Base-by-base conservation (phyloP, 202 grass and related monocot genomes). In the Dendrocalamus latiflorus region DNA sequence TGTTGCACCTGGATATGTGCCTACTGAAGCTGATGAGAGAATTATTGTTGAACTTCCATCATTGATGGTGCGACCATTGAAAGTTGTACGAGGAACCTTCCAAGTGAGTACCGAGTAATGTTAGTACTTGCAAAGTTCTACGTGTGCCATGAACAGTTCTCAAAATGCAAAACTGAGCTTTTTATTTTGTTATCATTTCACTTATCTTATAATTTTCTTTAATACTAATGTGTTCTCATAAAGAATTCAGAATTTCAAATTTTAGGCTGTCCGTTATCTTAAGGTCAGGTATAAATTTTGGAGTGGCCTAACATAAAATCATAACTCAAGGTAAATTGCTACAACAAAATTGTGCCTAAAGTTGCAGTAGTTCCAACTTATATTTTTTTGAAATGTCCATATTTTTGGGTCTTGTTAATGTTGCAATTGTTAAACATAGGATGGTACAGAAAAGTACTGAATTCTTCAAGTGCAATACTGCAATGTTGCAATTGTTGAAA, bases 11-110 rank as follows among this genome's bases (percentile, higher is more conserved):
- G 91, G 91, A 69, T 93, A 95, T 91, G 91, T 98, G 70, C 96
- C 89, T 66, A 90, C 75, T 49, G 96, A 95, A 67, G 73, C 81
- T 36, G 93, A 98, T 75, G 96, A 98, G 85, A 91, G 93, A 90
- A 94, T 98, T 91, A 90, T 95, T 73, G 37, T 93, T 79, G 96
- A 98, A 85, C 89, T 98, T 78, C 80, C 96, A 81, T 92, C 96
- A 6, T 83, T 95, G 74, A 98, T 98, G 89, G 93, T 98, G 69
- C 85, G 96, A 4, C 96, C 93, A 53, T 83, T 98, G 89, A 95
- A 98, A 83, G 96, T 98, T 91, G 91, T 95, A 18, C 77, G 36
- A 60, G 96, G 96, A 86, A 95, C 81, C 30, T 98, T 98, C 83
- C 96, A 98, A 91, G 96, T 95, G 85, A 90, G 94, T 76, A 49